Percentiles rank a stretch among this genome's conserved stretches.
Evolutionary conservation across 768 basidiomycete species (phyloP).

Genomic region (Calocera viscosa): DNA sequence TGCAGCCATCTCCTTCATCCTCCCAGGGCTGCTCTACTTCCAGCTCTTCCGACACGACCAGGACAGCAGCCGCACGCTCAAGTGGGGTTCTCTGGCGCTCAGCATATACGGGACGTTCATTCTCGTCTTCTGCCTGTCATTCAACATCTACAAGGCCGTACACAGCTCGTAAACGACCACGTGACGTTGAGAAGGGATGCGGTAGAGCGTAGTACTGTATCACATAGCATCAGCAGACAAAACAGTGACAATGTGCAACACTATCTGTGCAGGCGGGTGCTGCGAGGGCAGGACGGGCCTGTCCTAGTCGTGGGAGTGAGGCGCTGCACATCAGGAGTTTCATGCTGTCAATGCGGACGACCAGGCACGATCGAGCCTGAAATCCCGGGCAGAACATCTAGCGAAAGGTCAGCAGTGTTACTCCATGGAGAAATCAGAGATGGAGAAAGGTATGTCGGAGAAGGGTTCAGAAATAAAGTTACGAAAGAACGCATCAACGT

Average conservation of each 20-base stretch:
- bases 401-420: background rate
- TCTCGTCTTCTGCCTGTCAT: conserved; percentile 75
- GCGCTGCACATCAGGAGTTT: background rate
- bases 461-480: background rate
- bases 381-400: background rate
- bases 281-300: too few relatives aligned
- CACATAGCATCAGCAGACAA: background rate
- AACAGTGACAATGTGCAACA: background rate
- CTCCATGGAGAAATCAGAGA: background rate
- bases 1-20: conserved; percentile 74
- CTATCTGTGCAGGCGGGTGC: background rate
- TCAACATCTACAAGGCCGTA: conserved; percentile 57
- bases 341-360: background rate
- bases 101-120: conserved; percentile 63
- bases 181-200: background rate
- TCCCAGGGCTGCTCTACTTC: conserved; percentile 81
- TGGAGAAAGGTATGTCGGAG: background rate
- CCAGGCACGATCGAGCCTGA: background rate
- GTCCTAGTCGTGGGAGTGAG: background rate
- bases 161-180: background rate
- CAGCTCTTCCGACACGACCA: conserved; percentile 61
- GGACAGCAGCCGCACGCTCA: conserved; percentile 40
- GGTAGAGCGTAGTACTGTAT: background rate
- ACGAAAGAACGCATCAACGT: background rate
- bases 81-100: conserved; percentile 51